Evolutionary conservation across 116 monocot genomes (phyloP).

Genomic region (Posidonia oceanica): DNA sequence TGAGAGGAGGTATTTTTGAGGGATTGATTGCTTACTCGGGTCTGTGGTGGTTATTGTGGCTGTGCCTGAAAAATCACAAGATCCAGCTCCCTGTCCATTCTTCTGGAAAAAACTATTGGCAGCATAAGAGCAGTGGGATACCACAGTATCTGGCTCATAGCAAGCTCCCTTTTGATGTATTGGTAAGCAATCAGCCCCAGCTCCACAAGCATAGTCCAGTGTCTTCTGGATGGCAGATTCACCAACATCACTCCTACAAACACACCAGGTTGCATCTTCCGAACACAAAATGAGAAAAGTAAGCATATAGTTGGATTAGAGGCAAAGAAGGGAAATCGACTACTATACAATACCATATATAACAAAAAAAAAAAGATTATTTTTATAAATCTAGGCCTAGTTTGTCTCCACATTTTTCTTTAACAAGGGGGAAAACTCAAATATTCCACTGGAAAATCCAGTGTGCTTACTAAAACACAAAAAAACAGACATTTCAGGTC

Average conservation of each 20-base stretch:
- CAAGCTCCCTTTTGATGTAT: constrained; percentile 49
- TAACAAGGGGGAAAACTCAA: no score
- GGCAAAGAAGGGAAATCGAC: no score
- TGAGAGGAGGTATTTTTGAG: no score
- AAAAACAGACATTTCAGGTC: background rate
- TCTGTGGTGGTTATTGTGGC: constrained; percentile 27
- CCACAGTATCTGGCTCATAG: constrained; percentile 49
- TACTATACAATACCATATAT: no score
- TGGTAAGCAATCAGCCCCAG: constrained; percentile 61
- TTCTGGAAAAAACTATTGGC: constrained; percentile 84
- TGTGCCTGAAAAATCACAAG: constrained; percentile 53
- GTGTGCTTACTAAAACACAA: background rate
- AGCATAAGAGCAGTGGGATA: constrained; percentile 61
- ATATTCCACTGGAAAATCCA: no score
- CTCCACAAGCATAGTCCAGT: constrained; percentile 83
- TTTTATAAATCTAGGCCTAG: no score
- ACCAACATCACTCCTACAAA: constrained; percentile 39
- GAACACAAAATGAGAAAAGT: background rate
- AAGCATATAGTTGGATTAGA: background rate
- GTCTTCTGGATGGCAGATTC: constrained; percentile 36
- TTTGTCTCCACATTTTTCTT: no score
- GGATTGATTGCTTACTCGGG: constrained; percentile 33
- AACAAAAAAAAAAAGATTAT: no score
- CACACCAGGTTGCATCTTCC: constrained; percentile 69
- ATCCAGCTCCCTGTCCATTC: constrained; percentile 25